Evolutionary conservation across 208 protist genomes (phyloP).

Genomic region (Trypanosoma mega): DNA sequence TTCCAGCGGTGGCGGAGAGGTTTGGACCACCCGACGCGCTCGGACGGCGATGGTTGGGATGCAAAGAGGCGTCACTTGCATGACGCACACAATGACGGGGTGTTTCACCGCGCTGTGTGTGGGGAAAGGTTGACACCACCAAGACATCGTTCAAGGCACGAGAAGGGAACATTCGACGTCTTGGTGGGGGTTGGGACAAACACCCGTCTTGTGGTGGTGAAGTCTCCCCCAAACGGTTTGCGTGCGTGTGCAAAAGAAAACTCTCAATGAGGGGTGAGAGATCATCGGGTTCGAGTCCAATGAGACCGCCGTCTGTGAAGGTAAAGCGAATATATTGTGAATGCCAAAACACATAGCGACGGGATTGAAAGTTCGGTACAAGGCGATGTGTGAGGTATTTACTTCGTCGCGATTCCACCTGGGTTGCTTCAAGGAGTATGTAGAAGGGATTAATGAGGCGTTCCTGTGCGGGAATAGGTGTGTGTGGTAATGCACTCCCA

Average conservation of each 20-base stretch:
- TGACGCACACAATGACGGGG: no score
- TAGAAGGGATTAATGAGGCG: slow-evolving; percentile 22
- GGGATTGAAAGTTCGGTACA: slow-evolving; percentile 10
- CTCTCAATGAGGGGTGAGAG: slow-evolving; percentile 10
- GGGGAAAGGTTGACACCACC: no score
- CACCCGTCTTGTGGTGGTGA: no score
- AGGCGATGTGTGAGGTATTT: slow-evolving; percentile 14
- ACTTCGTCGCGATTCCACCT: background rate
- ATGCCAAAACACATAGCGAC: slow-evolving; percentile 20
- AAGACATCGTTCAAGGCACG: no score
- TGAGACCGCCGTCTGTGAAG: background rate
- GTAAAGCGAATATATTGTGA: slow-evolving; percentile 14
- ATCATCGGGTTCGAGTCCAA: slow-evolving; percentile 11
- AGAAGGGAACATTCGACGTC: no score
- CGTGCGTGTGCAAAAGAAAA: slow-evolving; percentile 1
- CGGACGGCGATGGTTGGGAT: no score
- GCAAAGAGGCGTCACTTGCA: no score
- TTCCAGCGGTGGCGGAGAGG: no score
- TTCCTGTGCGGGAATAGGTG: slow-evolving; percentile 10
- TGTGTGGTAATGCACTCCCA: background rate
- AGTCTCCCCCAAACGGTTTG: no score
- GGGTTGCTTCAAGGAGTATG: background rate
- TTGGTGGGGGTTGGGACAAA: no score
- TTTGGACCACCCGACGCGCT: no score
- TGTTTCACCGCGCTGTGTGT: no score